Percentiles rank a stretch among this genome's conserved stretches.
Conservation (phyloP, 768 basidiomycete species). For the Agaricus subrufescens region DNA sequence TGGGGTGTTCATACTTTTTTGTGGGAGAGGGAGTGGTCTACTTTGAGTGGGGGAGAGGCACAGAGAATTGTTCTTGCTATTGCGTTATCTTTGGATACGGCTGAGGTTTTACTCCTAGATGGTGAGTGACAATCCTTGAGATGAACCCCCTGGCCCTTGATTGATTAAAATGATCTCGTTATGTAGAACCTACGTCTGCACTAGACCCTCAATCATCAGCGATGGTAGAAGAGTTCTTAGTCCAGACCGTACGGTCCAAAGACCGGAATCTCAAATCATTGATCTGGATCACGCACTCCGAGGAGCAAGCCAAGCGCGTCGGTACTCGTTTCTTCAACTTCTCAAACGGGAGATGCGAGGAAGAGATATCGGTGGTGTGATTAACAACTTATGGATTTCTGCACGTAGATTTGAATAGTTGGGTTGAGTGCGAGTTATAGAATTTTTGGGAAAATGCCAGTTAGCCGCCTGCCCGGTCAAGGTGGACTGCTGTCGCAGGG, state of each 20-base stretch:
- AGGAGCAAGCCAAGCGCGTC: slow-evolving; percentile 70
- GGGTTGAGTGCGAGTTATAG: too few relatives aligned
- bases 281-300: slow-evolving; percentile 87
- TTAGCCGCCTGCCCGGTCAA: neutral
- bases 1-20: slow-evolving; percentile 69
- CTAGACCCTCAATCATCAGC: slow-evolving; percentile 66
- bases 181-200: slow-evolving; percentile 83
- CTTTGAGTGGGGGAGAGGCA: slow-evolving; percentile 81
- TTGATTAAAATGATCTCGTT: neutral
- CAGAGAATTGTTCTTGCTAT: slow-evolving; percentile 80
- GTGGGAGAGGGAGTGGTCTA: slow-evolving; percentile 79
- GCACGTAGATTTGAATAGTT: neutral
- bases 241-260: slow-evolving; percentile 42
- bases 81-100: slow-evolving; percentile 66
- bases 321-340: slow-evolving; percentile 65
- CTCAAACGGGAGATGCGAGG: slow-evolving; percentile 36
- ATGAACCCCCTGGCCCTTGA: neutral
- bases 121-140: slow-evolving; percentile 40
- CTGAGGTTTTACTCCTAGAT: slow-evolving; percentile 76
- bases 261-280: slow-evolving; percentile 61
- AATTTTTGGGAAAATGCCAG: neutral
- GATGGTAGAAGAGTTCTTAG: slow-evolving; percentile 61
- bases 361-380: slow-evolving; percentile 22
- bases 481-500: neutral
- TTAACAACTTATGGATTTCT: neutral